phyloP scores from a whole-genome alignment of 2,329 filamentous ascomycete genomes.

The Canariomyces notabilis region DNA sequence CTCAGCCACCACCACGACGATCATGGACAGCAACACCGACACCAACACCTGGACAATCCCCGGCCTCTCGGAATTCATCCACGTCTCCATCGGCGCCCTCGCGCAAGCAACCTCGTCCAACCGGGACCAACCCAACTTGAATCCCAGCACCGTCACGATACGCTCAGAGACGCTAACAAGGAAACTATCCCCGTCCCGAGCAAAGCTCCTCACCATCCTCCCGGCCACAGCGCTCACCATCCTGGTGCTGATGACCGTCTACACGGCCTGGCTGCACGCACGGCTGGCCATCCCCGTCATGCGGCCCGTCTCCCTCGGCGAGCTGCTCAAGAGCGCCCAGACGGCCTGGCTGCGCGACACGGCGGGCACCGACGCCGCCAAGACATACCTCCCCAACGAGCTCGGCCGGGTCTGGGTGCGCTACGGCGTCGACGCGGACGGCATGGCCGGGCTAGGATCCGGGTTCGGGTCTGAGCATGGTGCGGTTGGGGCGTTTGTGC shows the following conservation, averaged over 20 bases:
- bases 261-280: slow-evolving; percentile 5
- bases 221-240: slow-evolving; percentile 6
- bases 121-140: background rate
- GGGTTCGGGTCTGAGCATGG: too few species aligned
- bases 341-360: slow-evolving; percentile 15
- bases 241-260: background rate
- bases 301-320: slow-evolving; percentile 11
- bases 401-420: slow-evolving; percentile 12
- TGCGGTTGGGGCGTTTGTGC: too few species aligned
- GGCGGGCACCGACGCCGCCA: slow-evolving; percentile 17
- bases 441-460: background rate
- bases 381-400: slow-evolving; percentile 19
- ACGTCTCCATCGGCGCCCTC: slow-evolving; percentile 21
- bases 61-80: slow-evolving; percentile 19
- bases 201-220: slow-evolving; percentile 16
- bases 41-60: slow-evolving; percentile 20
- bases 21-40: background rate
- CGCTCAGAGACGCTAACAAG: background rate
- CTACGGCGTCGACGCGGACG: slow-evolving; percentile 18
- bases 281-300: slow-evolving; percentile 19
- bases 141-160: background rate
- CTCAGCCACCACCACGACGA: background rate
- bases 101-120: slow-evolving; percentile 16
- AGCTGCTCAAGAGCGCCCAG: slow-evolving; percentile 23
- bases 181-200: slow-evolving; percentile 11